phyloP scores from a whole-genome alignment of 257 asterid species.

The Craterostigma plantagineum region DNA sequence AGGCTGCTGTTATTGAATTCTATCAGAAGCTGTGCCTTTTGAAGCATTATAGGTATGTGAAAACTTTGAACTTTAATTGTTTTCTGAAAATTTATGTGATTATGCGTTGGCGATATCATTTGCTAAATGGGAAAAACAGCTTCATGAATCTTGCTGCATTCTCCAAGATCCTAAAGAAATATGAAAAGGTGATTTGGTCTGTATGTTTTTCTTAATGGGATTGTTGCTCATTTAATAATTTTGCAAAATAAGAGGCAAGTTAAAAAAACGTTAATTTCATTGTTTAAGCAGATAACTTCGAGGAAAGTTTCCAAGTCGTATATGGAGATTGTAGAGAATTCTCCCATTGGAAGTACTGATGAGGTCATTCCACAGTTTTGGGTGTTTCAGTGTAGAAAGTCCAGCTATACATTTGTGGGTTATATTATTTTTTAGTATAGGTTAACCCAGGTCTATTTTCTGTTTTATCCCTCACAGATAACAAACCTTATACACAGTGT shows the following conservation, averaged over 20 bases:
- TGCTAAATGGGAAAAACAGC: slow-evolving; percentile 26
- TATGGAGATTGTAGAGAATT: slow-evolving; percentile 54
- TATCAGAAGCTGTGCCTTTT: slow-evolving; percentile 63
- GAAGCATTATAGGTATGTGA: slow-evolving; percentile 43
- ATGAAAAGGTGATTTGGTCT: slow-evolving; percentile 45
- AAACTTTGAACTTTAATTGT: not conserved
- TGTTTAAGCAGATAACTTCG: slow-evolving; percentile 40
- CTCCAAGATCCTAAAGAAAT: slow-evolving; percentile 74
- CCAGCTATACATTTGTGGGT: too few relatives aligned
- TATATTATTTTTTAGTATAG: too few relatives aligned
- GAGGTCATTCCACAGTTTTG: slow-evolving; percentile 23
- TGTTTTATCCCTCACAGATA: slow-evolving; percentile 23
- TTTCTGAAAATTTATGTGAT: not conserved
- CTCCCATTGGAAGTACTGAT: slow-evolving; percentile 57
- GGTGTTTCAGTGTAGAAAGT: not conserved
- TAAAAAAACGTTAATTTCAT: not conserved
- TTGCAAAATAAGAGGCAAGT: too few relatives aligned
- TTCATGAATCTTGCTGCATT: slow-evolving; percentile 60
- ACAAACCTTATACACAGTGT: slow-evolving; percentile 45
- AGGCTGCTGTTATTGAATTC: slow-evolving; percentile 36
- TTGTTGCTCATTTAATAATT: too few relatives aligned
- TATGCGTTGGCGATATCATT: slow-evolving; percentile 9
- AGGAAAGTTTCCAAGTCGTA: slow-evolving; percentile 51
- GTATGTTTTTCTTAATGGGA: too few relatives aligned
- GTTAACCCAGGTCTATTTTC: not conserved